Evolutionary conservation across 2,329 filamentous ascomycete species (phyloP), one percentile per base, ranked within the genome.

Genomic region (Helotiales sp.): DNA sequence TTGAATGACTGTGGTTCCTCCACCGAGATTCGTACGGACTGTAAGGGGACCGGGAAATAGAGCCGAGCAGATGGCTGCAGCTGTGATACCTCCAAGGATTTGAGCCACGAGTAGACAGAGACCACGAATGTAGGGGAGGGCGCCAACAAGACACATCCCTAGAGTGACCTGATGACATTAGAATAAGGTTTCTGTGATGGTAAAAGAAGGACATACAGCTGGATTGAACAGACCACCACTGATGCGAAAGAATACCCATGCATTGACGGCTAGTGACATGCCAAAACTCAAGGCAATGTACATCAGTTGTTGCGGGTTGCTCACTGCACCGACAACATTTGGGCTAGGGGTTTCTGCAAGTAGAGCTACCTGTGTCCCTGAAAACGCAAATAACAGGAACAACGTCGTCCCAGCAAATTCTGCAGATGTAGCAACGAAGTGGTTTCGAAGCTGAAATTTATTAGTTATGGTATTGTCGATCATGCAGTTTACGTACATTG

Each of bases 201-300:
- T 27, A 8, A 8, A 8, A 50, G 29, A 5, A 17, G 10, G 13
- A 29, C 69, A 49, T 72, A 76, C 74, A 40, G 71, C 72, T 1
- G 76, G 77, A 55, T 80, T 81, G 66, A 81, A 80, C 19, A 79
- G 67, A 6, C 77, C 78, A 13, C 78, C 78, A 1, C 75, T 77
- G 22, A 80, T 71, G 15, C 78, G 74, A 64, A 75, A 81, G 66
- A 81, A 81, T 0, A 79, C 74, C 79, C 79, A 81, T 3, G 77
- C 80, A 57, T 80, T 82, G 57, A 80, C 75, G 5, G 78, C 75
- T 15, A 85, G 67, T 24, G 63, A 66, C 22, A 67, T 65, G 0
- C 65, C 67, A 47, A 70, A 70, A 22, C 57, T 61, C 33, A 68
- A 52, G 12, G 63, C 36, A 30, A 62, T 56, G 57, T 71, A 75